phyloP scores from a whole-genome alignment of 306 rosid species.

The peach (Prunus persica) region Prunus_persica_NCBIv2 NC_034014.1:9320001-9320500 shows the following conservation, averaged over 20 bases:
- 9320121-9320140: neutral
- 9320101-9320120: too few species aligned
- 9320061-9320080: too few species aligned
- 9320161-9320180: neutral
- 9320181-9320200: neutral
- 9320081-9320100: too few species aligned
- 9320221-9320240: neutral
- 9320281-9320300: conserved; percentile 1
- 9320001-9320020: too few species aligned
- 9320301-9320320: conserved; percentile 3
- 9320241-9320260: conserved; percentile 1
- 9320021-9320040: too few species aligned
- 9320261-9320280: neutral
- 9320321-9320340: neutral
- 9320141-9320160: neutral
- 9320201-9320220: neutral
- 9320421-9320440: neutral
- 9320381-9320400: neutral
- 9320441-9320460: conserved; percentile 13
- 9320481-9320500: conserved; percentile 14
- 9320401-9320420: conserved; percentile 6
- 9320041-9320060: too few species aligned
- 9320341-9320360: neutral
- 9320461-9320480: conserved; percentile 15
- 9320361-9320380: conserved; percentile 16